phyloP scores from a whole-genome alignment of 352 stramenopile species.

The Pythium sp. region DNA sequence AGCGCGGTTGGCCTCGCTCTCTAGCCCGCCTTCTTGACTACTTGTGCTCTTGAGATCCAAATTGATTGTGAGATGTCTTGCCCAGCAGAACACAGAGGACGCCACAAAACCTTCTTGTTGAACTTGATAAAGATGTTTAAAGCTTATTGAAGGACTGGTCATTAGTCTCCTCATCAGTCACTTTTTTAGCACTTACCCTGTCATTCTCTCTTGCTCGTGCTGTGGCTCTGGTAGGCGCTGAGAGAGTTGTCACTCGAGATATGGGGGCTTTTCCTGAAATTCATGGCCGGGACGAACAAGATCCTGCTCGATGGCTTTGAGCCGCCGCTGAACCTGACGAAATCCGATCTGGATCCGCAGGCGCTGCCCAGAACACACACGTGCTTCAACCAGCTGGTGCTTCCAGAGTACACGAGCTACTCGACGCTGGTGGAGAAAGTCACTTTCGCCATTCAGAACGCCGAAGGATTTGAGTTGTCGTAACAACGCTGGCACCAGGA shows the following conservation, averaged over 20 bases:
- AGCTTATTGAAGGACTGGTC: no score
- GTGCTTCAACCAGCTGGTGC: conserved; percentile 89
- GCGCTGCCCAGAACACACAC: conserved; percentile 76
- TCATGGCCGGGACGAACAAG: conserved; percentile 82
- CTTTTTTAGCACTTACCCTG: no score
- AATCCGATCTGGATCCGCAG: conserved; percentile 66
- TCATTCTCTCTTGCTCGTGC: conserved; percentile 25
- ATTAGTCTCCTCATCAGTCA: no score
- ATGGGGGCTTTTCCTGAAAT: conserved; percentile 74
- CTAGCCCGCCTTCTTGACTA: no score
- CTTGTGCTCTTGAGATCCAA: no score
- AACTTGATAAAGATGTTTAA: no score
- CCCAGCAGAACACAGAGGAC: no score
- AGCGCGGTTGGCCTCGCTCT: no score
- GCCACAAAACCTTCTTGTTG: no score
- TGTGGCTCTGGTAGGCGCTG: conserved; percentile 86
- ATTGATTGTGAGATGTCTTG: no score
- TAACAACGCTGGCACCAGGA: conserved; percentile 15
- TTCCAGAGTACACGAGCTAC: conserved; percentile 75
- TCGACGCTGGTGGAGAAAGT: conserved; percentile 69
- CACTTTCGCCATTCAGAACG: conserved; percentile 74
- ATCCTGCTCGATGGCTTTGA: conserved; percentile 85
- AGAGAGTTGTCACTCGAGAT: conserved; percentile 59
- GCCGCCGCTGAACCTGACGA: conserved; percentile 84
- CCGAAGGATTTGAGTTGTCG: conserved; percentile 79